These are phyloP conservation scores for Candida yuanshanica DNA, from an alignment of 805 yeast genomes.

Conservation along the genomic window DNA sequence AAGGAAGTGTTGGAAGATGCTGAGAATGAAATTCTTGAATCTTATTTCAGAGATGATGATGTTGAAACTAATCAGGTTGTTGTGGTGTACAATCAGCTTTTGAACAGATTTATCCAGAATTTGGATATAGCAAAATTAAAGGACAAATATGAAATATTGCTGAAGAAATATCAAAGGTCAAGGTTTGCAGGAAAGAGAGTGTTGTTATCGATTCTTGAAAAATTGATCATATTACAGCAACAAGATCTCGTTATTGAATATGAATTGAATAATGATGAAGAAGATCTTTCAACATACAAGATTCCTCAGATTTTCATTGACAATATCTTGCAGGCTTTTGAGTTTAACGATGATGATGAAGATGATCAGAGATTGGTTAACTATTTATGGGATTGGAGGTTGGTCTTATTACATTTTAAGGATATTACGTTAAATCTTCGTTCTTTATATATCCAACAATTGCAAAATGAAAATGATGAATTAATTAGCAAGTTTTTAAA, in stretches of 20 bases:
- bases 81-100: constrained; percentile 31
- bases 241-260: constrained; percentile 58
- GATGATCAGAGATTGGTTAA: constrained; percentile 30
- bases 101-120: constrained; percentile 26
- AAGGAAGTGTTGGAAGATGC: constrained; percentile 32
- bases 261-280: constrained; percentile 39
- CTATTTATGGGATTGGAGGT: constrained; percentile 65
- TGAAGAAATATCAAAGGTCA: constrained; percentile 25
- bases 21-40: constrained; percentile 35
- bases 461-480: constrained; percentile 37
- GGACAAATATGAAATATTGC: constrained; percentile 31
- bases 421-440: constrained; percentile 62
- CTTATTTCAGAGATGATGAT: constrained; percentile 27
- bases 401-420: constrained; percentile 55
- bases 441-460: constrained; percentile 50
- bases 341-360: constrained; percentile 30
- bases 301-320: constrained; percentile 33
- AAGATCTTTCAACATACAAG: constrained; percentile 18
- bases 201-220: constrained; percentile 33
- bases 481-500: constrained; percentile 46
- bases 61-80: constrained; percentile 26
- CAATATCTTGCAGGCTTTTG: constrained; percentile 24
- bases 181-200: constrained; percentile 39
- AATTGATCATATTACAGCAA: constrained; percentile 41
- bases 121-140: constrained; percentile 29